Conservation (phyloP, 2,329 filamentous ascomycete species). For the Ophiocordyceps unilateralis region DNA sequence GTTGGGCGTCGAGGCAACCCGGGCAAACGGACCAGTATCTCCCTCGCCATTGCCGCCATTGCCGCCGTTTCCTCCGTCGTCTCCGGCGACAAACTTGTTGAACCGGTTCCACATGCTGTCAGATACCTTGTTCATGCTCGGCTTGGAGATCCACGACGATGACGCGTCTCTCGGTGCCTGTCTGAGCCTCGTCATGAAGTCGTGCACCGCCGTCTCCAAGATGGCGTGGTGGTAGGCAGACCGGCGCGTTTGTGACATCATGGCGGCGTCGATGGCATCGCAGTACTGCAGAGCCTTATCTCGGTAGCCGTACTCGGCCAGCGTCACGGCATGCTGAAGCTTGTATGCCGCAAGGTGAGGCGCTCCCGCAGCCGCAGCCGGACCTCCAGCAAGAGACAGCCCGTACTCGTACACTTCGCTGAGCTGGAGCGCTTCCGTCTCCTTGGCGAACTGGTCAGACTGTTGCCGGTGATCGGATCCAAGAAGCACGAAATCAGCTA, state of each 20-base stretch:
- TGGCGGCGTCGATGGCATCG: conserved; percentile 59
- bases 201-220: conserved; percentile 62
- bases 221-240: conserved; percentile 73
- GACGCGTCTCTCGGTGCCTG: conserved; percentile 70
- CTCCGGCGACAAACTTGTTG: conserved; percentile 89
- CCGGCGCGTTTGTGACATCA: conserved; percentile 64
- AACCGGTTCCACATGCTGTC: conserved; percentile 83
- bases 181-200: conserved; percentile 66
- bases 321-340: conserved; percentile 64
- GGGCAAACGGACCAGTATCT: conserved; percentile 66
- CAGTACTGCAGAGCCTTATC: conserved; percentile 83
- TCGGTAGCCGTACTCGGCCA: conserved; percentile 70
- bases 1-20: conserved; percentile 56
- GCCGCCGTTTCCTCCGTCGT: conserved; percentile 70
- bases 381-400: conserved; percentile 47
- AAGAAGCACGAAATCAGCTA: conserved; percentile 63
- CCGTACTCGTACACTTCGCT: conserved; percentile 94
- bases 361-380: conserved; percentile 35
- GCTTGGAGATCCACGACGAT: conserved; percentile 83
- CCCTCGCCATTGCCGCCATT: conserved; percentile 38
- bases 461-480: conserved; percentile 66
- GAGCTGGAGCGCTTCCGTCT: conserved; percentile 77
- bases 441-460: conserved; percentile 55
- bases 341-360: conserved; percentile 87
- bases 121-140: conserved; percentile 90